Percentiles rank a stretch among this genome's conserved stretches.
phyloP scores from a whole-genome alignment of 108 stramenopile genomes.

The Bacterosira constricta region DNA sequence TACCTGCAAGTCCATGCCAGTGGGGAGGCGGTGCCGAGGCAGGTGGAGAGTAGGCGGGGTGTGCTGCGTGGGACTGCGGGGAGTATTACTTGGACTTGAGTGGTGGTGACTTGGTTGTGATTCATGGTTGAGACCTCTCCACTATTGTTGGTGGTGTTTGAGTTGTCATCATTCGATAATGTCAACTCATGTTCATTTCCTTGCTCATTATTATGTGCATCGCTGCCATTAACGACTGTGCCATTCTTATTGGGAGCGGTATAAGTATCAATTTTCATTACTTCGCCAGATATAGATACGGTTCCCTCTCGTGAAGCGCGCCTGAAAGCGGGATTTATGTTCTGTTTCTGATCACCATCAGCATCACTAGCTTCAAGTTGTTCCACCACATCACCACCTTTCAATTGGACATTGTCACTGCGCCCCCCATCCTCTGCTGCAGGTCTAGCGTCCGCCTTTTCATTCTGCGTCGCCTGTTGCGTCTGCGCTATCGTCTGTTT shows the following conservation, averaged over 20 bases:
- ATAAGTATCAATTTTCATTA: background rate
- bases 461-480: too few species aligned
- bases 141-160: background rate
- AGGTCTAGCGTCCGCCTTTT: too few species aligned
- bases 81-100: background rate
- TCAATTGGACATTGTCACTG: too few species aligned
- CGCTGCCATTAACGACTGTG: background rate
- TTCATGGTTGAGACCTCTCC: background rate
- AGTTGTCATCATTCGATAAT: too few species aligned
- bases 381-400: too few species aligned
- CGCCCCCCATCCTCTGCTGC: too few species aligned
- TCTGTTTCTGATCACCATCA: too few species aligned
- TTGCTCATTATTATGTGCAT: background rate
- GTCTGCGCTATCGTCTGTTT: conserved; percentile 2
- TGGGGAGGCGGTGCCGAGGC: conserved; percentile 49
- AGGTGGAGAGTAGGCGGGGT: conserved; percentile 35
- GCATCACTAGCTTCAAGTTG: too few species aligned
- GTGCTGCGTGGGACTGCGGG: conserved; percentile 9
- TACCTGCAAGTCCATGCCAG: conserved; percentile 70
- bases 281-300: conserved; percentile 22
- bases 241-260: background rate
- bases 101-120: background rate
- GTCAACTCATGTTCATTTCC: too few species aligned
- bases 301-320: conserved; percentile 12
- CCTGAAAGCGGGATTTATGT: too few species aligned